Base-by-base conservation (phyloP, 2,329 filamentous ascomycete genomes). In the Byssothecium circinans region DNA sequence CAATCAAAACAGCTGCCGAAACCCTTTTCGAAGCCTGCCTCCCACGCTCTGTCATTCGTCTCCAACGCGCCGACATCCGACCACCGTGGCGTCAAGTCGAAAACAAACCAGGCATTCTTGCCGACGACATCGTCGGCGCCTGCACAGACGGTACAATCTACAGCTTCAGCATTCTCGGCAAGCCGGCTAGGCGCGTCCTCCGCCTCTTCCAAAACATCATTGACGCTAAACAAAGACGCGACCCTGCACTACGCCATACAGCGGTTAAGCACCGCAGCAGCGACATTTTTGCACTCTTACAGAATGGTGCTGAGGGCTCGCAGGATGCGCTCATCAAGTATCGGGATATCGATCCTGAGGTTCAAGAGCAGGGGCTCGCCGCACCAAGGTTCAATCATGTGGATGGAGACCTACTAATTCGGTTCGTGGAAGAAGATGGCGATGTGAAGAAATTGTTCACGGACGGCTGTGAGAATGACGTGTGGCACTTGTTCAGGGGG, bases 181-280 rank as follows among this genome's bases (percentile, higher is more conserved):
- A 79, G 15, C 70, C 80, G 2, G 79, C 85, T 7, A 88, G 86
- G 82, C 78, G 79, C 6, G 75, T 95, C 3, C 76, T 97, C 4
- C 79, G 80, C 47, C 83, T 92, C 53, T 65, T 96, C 1, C 86
- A 95, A 61, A 86, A 87, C 49, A 66, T 95, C 25, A 58, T 70
- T 20, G 56, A 62, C 27, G 54, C 49, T 8, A 62, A 63, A 38
- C 41, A 45, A 7, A 49, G 39, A 3, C 52, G 56, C 7, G 50
- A 60, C 4, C 52, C 50, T 6, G 41, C 41, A 8, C 49, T 50
- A 2, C 56, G 54, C 12, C 52, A 53, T 41, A 52, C 37, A 8
- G 47, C 52, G 0, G 22, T 61, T 15, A 49, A 52, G 23, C 45
- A 51, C 17, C 52, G 49, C 11, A 56, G 52, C 4, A 52, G 56